Conservation (phyloP, 106 monocot genomes). For the Dactylorhiza incarnata region DNA sequence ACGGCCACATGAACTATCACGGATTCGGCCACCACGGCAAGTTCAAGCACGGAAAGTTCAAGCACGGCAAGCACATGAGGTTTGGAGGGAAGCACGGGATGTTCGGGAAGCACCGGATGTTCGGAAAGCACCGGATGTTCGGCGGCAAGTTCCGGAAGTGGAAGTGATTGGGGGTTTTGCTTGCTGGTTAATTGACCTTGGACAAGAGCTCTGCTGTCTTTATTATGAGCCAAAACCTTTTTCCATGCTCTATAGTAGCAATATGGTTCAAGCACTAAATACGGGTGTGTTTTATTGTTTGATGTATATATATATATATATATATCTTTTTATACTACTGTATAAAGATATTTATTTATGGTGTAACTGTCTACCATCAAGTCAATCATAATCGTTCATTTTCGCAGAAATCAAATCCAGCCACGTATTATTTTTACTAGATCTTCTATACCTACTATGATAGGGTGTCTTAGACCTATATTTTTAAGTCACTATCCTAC, state of each 20-base stretch:
- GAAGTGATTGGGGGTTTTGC: constrained; percentile 21
- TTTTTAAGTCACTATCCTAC: too few relatives aligned
- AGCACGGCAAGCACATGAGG: constrained; percentile 42
- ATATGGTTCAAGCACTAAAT: not conserved
- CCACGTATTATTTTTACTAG: too few relatives aligned
- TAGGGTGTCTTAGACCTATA: too few relatives aligned
- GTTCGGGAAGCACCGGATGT: constrained; percentile 23
- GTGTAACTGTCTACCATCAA: too few relatives aligned
- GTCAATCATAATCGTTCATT: too few relatives aligned
- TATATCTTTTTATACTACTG: too few relatives aligned
- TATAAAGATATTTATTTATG: too few relatives aligned
- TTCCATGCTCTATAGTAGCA: not conserved
- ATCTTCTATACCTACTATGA: too few relatives aligned
- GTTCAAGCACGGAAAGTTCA: constrained; percentile 53
- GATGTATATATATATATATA: not conserved
- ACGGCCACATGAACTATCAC: constrained; percentile 23
- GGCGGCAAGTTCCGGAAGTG: constrained; percentile 38
- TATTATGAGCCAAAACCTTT: not conserved
- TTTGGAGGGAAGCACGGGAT: constrained; percentile 26
- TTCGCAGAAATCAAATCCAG: too few relatives aligned
- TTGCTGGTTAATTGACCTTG: not conserved
- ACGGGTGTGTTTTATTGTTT: not conserved
- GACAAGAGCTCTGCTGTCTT: not conserved
- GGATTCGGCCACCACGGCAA: constrained; percentile 33
- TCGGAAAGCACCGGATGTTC: constrained; percentile 30